These are phyloP conservation scores for Boehmeria nivea DNA, from an alignment of 306 rosid species.

Conservation along the genomic window DNA sequence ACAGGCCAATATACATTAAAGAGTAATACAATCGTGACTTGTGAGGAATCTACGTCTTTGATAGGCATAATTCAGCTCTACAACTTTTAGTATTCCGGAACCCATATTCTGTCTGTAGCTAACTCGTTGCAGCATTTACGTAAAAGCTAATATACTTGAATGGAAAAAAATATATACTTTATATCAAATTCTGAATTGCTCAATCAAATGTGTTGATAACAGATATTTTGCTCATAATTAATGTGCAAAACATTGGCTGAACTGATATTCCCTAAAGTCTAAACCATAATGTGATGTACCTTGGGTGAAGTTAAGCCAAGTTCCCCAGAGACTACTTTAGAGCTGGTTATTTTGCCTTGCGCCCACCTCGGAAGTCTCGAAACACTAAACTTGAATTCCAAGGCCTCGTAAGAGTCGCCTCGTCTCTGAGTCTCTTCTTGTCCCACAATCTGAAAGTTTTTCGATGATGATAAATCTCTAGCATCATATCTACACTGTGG, in stretches of 20 bases:
- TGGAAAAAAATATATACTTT: no score
- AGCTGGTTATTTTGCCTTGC: conserved; percentile 41
- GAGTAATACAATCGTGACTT: no score
- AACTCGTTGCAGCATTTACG: no score
- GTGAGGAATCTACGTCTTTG: background rate
- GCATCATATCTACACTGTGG: conserved; percentile 19
- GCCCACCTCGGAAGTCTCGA: conserved; percentile 86
- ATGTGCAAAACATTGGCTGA: background rate
- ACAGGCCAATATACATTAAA: background rate
- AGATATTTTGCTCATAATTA: background rate
- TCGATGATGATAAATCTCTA: conserved; percentile 16
- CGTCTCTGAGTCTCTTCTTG: conserved; percentile 22
- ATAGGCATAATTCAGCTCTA: background rate
- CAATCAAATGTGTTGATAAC: no score
- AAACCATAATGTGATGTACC: conserved; percentile 26
- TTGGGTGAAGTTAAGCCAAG: conserved; percentile 31
- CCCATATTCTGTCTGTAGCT: no score
- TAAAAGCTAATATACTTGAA: no score
- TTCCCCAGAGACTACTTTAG: conserved; percentile 28
- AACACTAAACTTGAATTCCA: conserved; percentile 57
- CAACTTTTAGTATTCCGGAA: no score
- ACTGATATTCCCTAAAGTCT: background rate
- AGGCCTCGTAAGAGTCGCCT: conserved; percentile 30
- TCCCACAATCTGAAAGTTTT: no score
- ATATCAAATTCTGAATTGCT: no score